Percentiles rank a stretch among this genome's conserved stretches.
phyloP scores from a whole-genome alignment of 2,329 filamentous ascomycete species.

The Fusarium incarnatum region DNA sequence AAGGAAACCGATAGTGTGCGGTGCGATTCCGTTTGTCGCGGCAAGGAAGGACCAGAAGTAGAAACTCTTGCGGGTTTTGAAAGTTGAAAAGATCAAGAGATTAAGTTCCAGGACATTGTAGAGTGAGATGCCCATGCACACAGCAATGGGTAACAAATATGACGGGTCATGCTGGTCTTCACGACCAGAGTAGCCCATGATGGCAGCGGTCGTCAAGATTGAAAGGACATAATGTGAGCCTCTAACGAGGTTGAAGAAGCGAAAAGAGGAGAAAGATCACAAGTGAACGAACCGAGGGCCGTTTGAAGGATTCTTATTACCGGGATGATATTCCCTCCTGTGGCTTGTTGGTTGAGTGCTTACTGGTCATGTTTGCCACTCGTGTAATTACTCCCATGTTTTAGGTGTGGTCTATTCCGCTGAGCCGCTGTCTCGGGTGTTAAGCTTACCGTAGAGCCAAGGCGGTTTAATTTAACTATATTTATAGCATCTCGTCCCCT shows the following conservation, averaged over 20 bases:
- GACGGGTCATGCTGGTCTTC: slow-evolving; percentile 4
- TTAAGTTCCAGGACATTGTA: slow-evolving; percentile 53
- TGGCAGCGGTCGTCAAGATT: not conserved
- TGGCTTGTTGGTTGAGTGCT: slow-evolving; percentile 8
- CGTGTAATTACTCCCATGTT: not conserved
- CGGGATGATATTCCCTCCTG: not conserved
- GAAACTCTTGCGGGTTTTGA: slow-evolving; percentile 48
- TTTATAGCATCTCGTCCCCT: not conserved
- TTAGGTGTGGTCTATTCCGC: slow-evolving; percentile 1
- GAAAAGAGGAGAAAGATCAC: slow-evolving; percentile 7
- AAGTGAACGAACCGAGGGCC: not conserved
- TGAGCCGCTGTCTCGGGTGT: not conserved
- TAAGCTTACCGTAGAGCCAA: not conserved
- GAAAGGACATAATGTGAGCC: slow-evolving; percentile 5
- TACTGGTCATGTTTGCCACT: slow-evolving; percentile 18
- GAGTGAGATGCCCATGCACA: slow-evolving; percentile 41
- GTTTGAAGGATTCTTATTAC: slow-evolving; percentile 1
- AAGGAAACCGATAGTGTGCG: slow-evolving; percentile 58
- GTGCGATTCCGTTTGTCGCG: slow-evolving; percentile 49
- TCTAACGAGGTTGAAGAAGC: not conserved
- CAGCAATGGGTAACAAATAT: slow-evolving; percentile 1
- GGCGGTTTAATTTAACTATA: not conserved
- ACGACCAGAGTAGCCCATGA: slow-evolving; percentile 24
- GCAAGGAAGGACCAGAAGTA: slow-evolving; percentile 55
- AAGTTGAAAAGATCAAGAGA: slow-evolving; percentile 48